Evolutionary conservation across 2,329 filamentous ascomycete genomes (phyloP), one percentile per base, ranked within the genome.

Genomic region (Ophiocordyceps sinensis): DNA sequence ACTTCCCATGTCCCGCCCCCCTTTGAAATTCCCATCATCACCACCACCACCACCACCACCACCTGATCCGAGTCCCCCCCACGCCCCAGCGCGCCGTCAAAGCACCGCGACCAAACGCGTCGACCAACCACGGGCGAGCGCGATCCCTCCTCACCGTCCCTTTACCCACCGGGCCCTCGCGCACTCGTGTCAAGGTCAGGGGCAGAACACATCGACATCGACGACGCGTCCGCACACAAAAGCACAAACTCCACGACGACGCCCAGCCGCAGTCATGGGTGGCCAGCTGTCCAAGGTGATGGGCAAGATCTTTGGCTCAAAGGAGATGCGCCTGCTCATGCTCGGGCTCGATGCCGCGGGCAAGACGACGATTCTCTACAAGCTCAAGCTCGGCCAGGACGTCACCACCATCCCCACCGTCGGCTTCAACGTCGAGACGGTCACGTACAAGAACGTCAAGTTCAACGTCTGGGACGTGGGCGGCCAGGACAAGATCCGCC

Each of bases 241-340:
- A 11, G 30, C n/a, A n/a, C n/a, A n/a, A n/a, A n/a, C n/a, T 36
- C n/a, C 7, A 28, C 19, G 12, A n/a, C 7, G 2, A 30, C 23
- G 26, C 7, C 35, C 29, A 17, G 42, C 48, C 49, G 51, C 46
- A 65, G 82, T 62, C 52, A 96, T 96, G 89, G 89, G 89, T 68
- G 84, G 82, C 58, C 82, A 85, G 66, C 74, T 95, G 63, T 94
- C 86, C 56, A 94, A 94, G 71, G 81, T 95, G 69, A 88, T 95
- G 81, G 85, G 85, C 67, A 94, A 93, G 79, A 85, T 96, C 72
- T 96, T 94, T 72, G 89, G 89, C 67, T 94, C 89, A 52, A 96
- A 96, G 82, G 91, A 98, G 80, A 98, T 98, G 91, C 82, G 91
- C 76, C 95, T 98, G 73, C 70, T 98, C 69, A 98, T 98, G 91